phyloP scores from a whole-genome alignment of 768 basidiomycete species.

The Sistotremastrum suecicum region DNA sequence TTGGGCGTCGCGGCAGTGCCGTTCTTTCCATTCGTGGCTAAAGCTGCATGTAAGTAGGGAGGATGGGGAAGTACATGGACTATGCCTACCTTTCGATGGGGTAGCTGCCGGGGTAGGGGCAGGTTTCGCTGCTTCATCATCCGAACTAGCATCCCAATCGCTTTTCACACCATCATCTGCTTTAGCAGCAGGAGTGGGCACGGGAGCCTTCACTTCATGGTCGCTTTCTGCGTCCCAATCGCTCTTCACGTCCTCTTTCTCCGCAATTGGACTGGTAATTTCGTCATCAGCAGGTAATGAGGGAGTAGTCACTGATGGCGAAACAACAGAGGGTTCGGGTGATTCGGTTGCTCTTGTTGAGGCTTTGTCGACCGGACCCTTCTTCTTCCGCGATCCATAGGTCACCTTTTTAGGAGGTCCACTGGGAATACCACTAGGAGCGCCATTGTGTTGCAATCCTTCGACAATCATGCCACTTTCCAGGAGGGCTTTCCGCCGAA shows the following conservation, averaged over 20 bases:
- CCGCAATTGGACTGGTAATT: constrained; percentile 5
- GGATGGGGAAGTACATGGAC: background rate
- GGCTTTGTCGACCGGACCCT: constrained; percentile 22
- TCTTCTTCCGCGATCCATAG: constrained; percentile 79
- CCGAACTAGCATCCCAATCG: constrained; percentile 57
- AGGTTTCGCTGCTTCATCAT: constrained; percentile 34
- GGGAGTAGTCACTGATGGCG: constrained; percentile 9
- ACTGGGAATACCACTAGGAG: constrained; percentile 8
- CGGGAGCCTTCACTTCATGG: constrained; percentile 18
- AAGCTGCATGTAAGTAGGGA: background rate
- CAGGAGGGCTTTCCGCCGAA: constrained; percentile 79
- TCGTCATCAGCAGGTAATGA: constrained; percentile 25
- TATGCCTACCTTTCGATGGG: background rate
- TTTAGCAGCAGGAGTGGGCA: constrained; percentile 13
- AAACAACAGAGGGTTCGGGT: constrained; percentile 18
- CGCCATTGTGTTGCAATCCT: constrained; percentile 55
- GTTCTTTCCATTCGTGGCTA: constrained; percentile 7
- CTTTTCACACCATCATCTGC: constrained; percentile 14
- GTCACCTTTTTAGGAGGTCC: constrained; percentile 54
- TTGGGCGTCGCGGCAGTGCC: constrained; percentile 9
- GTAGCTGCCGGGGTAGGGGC: constrained; percentile 11
- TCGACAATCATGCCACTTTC: constrained; percentile 84
- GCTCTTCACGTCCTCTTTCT: constrained; percentile 25
- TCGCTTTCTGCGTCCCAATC: constrained; percentile 23
- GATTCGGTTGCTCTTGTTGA: constrained; percentile 41